A percentile compares a stretch with the other conserved stretches of the same genome.
These are phyloP conservation scores for Botrytis porri DNA, from an alignment of 2,329 filamentous ascomycete species.

Conservation along the genomic window DNA sequence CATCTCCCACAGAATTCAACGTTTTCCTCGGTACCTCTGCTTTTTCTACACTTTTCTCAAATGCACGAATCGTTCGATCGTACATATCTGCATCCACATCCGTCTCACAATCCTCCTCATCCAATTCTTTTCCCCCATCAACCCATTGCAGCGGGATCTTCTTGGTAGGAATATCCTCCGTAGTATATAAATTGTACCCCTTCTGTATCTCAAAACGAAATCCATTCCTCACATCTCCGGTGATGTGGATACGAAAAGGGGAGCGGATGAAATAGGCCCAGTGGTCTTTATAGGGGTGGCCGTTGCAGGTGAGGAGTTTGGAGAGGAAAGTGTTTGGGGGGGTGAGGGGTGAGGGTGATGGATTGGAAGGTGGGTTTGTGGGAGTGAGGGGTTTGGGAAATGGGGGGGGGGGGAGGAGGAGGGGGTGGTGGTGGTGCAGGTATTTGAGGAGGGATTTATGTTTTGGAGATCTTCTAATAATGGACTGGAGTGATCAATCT, in stretches of 20 bases:
- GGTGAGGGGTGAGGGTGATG: not conserved
- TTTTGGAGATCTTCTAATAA: not conserved
- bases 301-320: not conserved
- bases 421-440: not conserved
- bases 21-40: not conserved
- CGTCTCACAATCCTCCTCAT: accelerated
- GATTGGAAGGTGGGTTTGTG: not conserved
- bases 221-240: not conserved
- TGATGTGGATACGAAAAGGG: not conserved
- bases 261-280: not conserved
- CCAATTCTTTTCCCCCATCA: not conserved
- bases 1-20: not conserved
- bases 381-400: not conserved
- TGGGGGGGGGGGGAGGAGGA: not conserved
- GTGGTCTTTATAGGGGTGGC: not conserved
- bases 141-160: not conserved
- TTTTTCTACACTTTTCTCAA: not conserved
- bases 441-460: not conserved
- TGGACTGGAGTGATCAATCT: not conserved
- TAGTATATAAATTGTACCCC: not conserved
- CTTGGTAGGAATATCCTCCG: not conserved
- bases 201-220: not conserved
- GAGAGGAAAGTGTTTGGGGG: not conserved
- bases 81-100: not conserved
- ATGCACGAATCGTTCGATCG: not conserved